Evolutionary conservation across 1,139 yeast genomes (phyloP).

Genomic region (Candida pseudoviswanathii): DNA sequence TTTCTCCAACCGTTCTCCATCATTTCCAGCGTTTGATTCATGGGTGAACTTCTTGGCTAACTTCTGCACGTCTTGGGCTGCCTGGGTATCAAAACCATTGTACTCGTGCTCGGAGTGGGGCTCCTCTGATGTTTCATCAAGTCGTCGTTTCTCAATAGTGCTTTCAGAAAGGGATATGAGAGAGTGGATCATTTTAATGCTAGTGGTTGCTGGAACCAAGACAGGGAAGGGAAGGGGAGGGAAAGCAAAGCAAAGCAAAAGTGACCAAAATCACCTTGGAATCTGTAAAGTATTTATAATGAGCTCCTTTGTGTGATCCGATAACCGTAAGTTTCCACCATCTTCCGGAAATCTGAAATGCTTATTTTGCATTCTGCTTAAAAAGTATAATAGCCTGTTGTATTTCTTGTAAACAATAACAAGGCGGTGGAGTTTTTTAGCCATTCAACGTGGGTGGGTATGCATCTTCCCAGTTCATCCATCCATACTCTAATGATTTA

Average conservation of each 20-base stretch:
- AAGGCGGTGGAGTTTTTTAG: background rate
- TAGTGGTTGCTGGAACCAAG: background rate
- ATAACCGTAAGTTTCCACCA: background rate
- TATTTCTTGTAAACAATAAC: background rate
- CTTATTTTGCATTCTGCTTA: background rate
- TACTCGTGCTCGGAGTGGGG: background rate
- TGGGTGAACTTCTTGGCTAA: constrained; percentile 36
- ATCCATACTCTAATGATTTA: too few relatives aligned
- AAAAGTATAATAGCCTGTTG: background rate
- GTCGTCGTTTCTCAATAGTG: background rate
- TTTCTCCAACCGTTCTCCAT: constrained; percentile 17
- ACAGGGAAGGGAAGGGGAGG: too few relatives aligned
- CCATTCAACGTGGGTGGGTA: background rate
- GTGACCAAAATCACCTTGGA: background rate
- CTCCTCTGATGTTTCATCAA: background rate
- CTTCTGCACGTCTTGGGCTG: constrained; percentile 23
- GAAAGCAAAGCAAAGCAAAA: too few relatives aligned
- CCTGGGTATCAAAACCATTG: constrained; percentile 2
- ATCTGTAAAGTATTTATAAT: background rate
- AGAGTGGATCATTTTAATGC: background rate
- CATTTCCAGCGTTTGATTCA: constrained; percentile 23
- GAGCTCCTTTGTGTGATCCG: background rate
- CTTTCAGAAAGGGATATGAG: background rate
- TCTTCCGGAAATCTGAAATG: background rate
- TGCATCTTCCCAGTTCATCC: too few relatives aligned